Percentiles rank a stretch among this genome's conserved stretches.
Evolutionary conservation across 345 rosid genomes (phyloP).

Genomic region (Camelina neglecta): DNA sequence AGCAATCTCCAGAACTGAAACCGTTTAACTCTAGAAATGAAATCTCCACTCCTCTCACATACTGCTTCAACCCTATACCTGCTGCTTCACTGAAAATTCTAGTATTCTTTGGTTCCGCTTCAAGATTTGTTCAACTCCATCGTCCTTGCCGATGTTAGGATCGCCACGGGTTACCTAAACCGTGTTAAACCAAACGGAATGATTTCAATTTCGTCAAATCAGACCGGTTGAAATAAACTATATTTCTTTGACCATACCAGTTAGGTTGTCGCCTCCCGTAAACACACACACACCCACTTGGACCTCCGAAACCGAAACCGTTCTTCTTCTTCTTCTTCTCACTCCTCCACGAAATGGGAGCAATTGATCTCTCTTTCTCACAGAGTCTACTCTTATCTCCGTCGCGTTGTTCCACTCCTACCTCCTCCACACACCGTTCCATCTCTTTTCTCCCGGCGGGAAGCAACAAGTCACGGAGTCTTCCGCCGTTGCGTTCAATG

Average conservation of each 20-base stretch:
- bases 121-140: too few relatives aligned
- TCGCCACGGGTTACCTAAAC: not conserved
- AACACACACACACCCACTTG: not conserved
- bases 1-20: too few relatives aligned
- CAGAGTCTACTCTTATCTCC: constrained; percentile 36
- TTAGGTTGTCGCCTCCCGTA: constrained; percentile 16
- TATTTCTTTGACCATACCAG: constrained; percentile 1
- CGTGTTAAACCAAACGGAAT: not conserved
- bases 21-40: too few relatives aligned
- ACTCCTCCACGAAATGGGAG: constrained; percentile 43
- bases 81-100: too few relatives aligned
- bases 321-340: not conserved
- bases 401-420: constrained; percentile 13
- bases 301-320: constrained; percentile 5
- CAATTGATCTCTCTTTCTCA: constrained; percentile 42
- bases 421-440: constrained; percentile 29
- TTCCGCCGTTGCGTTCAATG: constrained; percentile 51
- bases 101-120: too few relatives aligned
- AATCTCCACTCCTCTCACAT: too few relatives aligned
- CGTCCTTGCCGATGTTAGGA: too few relatives aligned
- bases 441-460: constrained; percentile 28
- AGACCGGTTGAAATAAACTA: constrained; percentile 4
- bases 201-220: not conserved
- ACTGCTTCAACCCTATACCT: too few relatives aligned
- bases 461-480: constrained; percentile 41